Evolutionary conservation across 2,329 filamentous ascomycete species (phyloP).

Genomic region (Colletotrichum sp.): DNA sequence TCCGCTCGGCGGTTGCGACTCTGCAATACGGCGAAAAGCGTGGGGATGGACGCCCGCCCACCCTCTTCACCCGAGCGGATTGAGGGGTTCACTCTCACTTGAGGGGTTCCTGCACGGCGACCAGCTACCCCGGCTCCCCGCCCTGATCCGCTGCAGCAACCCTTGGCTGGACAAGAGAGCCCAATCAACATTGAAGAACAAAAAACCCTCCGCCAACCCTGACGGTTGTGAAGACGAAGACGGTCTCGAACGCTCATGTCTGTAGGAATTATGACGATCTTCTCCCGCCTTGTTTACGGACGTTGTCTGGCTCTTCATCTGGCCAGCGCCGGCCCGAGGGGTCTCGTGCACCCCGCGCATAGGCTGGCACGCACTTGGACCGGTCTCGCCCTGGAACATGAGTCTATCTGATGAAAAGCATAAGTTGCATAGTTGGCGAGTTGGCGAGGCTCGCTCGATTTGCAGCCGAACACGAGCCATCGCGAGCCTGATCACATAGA

Average conservation of each 20-base stretch:
- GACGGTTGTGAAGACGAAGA: background rate
- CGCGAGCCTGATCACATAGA: background rate
- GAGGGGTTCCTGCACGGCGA: constrained; percentile 15
- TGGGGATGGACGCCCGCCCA: background rate
- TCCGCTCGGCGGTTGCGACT: background rate
- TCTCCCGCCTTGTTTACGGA: background rate
- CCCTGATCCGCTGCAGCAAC: constrained; percentile 8
- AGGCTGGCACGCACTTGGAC: background rate
- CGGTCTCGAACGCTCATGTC: background rate
- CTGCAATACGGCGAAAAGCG: background rate
- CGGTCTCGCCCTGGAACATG: background rate
- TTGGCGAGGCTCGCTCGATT: background rate
- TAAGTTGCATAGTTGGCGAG: background rate
- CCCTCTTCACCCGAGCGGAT: background rate
- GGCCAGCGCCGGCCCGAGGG: background rate
- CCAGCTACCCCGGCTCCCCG: constrained; percentile 2
- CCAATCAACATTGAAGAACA: background rate
- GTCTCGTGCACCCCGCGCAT: background rate
- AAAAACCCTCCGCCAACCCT: background rate
- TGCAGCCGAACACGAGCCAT: constrained; percentile 1
- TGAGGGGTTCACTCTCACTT: background rate
- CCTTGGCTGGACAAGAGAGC: background rate
- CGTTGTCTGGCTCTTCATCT: background rate
- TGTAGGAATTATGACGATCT: background rate
- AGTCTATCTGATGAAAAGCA: background rate